A percentile compares a stretch with the other conserved stretches of the same genome.
These are phyloP conservation scores for Aspergillus wentii DNA, from an alignment of 495 filamentous ascomycete species.

Conservation along the genomic window DNA sequence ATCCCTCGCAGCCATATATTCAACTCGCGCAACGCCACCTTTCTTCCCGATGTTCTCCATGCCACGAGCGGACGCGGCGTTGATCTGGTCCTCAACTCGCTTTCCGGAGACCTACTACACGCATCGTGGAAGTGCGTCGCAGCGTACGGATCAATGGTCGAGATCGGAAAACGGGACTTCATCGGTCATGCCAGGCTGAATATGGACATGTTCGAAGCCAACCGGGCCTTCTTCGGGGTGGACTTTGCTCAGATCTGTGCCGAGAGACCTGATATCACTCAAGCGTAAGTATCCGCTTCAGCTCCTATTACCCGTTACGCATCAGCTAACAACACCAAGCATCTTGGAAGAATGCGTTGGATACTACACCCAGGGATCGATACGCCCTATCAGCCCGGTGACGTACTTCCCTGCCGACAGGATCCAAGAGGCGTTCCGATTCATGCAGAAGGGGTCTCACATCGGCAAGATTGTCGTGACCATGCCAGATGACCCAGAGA, in stretches of 20 bases:
- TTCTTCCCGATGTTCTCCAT: constrained; percentile 36
- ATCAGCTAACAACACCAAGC: no score
- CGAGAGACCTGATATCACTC: constrained; percentile 20
- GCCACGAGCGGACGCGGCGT: constrained; percentile 46
- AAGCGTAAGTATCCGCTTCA: no score
- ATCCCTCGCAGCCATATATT: constrained; percentile 46
- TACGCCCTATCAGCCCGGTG: constrained; percentile 31
- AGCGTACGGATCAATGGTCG: constrained; percentile 46
- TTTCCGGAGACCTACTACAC: constrained; percentile 42
- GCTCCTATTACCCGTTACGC: no score
- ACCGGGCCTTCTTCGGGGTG: constrained; percentile 24
- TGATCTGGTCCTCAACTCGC: constrained; percentile 47
- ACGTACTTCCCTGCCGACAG: constrained; percentile 34
- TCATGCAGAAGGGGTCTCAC: constrained; percentile 39
- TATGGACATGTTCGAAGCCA: constrained; percentile 32
- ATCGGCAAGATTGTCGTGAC: constrained; percentile 27
- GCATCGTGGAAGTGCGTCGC: constrained; percentile 50
- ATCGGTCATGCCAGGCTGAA: constrained; percentile 12
- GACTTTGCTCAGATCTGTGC: constrained; percentile 16
- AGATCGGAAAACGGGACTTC: constrained; percentile 35
- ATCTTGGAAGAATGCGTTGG: constrained; percentile 18
- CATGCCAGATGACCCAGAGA: constrained; percentile 9
- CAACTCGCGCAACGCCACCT: constrained; percentile 40
- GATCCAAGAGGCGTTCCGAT: constrained; percentile 40
- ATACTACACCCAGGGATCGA: constrained; percentile 19